Conservation (phyloP, 306 rosid species). For the Cucurbita ficifolia region DNA sequence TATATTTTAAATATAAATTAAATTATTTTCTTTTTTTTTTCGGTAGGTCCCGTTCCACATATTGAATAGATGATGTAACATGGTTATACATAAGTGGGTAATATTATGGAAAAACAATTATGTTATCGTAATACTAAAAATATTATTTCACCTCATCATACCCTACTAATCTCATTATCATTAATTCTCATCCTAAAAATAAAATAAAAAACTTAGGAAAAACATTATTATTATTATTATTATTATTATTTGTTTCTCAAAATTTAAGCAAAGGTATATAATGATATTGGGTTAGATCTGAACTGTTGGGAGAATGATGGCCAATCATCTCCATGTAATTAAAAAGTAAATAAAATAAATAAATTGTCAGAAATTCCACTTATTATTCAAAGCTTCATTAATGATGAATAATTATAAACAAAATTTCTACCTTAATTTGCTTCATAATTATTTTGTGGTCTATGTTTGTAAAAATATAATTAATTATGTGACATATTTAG, state of each 20-base stretch:
- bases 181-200: not conserved
- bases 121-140: not conserved
- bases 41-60: not conserved
- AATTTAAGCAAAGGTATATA: constrained; percentile 3
- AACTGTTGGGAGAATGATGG: constrained; percentile 2
- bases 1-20: no score
- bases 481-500: no score
- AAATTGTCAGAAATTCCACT: not conserved
- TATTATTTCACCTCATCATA: not conserved
- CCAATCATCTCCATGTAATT: constrained; percentile 2
- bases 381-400: constrained; percentile 1
- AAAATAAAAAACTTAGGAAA: not conserved
- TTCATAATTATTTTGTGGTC: not conserved
- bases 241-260: not conserved
- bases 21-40: no score
- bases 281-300: not conserved
- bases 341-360: not conserved
- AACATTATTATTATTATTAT: not conserved
- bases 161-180: not conserved
- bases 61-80: not conserved
- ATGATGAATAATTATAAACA: not conserved
- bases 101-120: not conserved
- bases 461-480: no score
- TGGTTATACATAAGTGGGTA: not conserved
- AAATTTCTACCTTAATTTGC: not conserved